phyloP scores from a whole-genome alignment of 805 yeast species.

The Hanseniaspora guilliermondii region DNA sequence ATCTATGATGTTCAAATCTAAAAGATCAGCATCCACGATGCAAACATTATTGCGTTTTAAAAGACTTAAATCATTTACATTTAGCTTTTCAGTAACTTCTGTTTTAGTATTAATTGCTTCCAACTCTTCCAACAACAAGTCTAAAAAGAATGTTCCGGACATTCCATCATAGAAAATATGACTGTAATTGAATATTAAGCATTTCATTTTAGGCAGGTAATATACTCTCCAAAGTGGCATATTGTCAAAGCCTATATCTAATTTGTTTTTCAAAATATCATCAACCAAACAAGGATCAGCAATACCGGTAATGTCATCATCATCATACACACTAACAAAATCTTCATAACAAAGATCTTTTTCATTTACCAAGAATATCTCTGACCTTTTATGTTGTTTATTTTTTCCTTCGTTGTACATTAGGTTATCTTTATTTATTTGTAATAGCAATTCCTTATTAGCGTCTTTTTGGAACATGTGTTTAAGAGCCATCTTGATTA shows the following conservation, averaged over 20 bases:
- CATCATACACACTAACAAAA: neutral
- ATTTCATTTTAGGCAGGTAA: slow-evolving; percentile 6
- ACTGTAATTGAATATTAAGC: neutral
- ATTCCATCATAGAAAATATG: slow-evolving; percentile 12
- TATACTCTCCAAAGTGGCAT: slow-evolving; percentile 9
- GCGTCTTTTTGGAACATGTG: slow-evolving; percentile 17
- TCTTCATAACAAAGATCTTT: neutral
- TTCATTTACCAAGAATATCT: neutral
- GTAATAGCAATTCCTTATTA: slow-evolving; percentile 19
- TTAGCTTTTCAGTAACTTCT: neutral
- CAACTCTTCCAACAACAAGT: neutral
- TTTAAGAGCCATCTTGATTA: slow-evolving; percentile 13
- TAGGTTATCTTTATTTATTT: neutral
- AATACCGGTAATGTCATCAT: neutral
- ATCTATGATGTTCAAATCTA: slow-evolving; percentile 2
- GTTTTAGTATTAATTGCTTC: neutral
- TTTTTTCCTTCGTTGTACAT: neutral
- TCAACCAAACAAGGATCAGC: neutral
- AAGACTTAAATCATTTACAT: neutral
- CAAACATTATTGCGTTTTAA: neutral
- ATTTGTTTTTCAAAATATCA: neutral
- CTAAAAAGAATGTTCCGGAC: neutral
- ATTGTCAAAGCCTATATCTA: neutral
- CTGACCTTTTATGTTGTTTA: neutral
- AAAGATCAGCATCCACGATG: neutral